Evolutionary conservation across 805 yeast species (phyloP).

Genomic region (Hemisphaericaspora nanyangensis): DNA sequence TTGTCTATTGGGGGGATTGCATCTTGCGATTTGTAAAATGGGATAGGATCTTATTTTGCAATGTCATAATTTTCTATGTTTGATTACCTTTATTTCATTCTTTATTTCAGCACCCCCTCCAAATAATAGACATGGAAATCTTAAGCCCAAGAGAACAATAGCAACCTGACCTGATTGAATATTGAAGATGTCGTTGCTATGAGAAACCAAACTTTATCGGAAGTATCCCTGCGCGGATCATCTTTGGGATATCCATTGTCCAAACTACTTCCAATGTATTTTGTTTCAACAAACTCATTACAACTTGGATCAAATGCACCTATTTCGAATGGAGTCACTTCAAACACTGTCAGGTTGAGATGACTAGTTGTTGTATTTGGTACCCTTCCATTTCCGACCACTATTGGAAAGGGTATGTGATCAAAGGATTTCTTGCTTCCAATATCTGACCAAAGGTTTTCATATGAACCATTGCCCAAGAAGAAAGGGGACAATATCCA

Average conservation of each 20-base stretch:
- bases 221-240: conserved; percentile 57
- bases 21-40: conserved; percentile 43
- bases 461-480: conserved; percentile 23
- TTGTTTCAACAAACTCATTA: conserved; percentile 58
- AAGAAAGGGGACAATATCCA: conserved; percentile 39
- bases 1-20: conserved; percentile 17
- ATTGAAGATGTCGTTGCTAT: conserved; percentile 81
- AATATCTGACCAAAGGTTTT: conserved; percentile 32
- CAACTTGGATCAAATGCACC: conserved; percentile 88
- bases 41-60: conserved; percentile 71
- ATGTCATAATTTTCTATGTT: conserved; percentile 34
- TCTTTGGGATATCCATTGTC: conserved; percentile 52
- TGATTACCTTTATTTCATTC: no score
- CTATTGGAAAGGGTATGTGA: conserved; percentile 39
- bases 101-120: no score
- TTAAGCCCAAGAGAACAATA: no score
- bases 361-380: conserved; percentile 27
- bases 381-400: conserved; percentile 36
- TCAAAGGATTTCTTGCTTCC: conserved; percentile 21
- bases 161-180: conserved; percentile 64
- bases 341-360: conserved; percentile 37
- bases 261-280: conserved; percentile 67
- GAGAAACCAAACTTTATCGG: conserved; percentile 77
- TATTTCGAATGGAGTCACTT: conserved; percentile 41
- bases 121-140: no score